Percentiles rank a stretch among this genome's conserved stretches.
phyloP scores from a whole-genome alignment of 1,139 yeast genomes.

The Geotrichum fermentans region DNA sequence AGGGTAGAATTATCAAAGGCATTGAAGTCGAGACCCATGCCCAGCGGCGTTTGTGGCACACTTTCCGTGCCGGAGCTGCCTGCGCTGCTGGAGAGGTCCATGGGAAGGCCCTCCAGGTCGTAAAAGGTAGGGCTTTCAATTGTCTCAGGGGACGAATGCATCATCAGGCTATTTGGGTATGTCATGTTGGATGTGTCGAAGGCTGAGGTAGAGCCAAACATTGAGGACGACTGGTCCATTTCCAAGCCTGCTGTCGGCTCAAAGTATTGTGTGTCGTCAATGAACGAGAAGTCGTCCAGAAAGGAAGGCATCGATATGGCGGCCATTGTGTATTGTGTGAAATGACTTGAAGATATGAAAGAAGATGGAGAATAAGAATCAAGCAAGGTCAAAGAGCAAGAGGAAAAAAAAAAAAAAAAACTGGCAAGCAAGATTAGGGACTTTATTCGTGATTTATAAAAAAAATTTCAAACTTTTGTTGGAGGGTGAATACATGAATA shows the following conservation, averaged over 20 bases:
- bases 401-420: not conserved
- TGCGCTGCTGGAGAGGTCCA: not conserved
- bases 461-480: too few relatives aligned
- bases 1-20: not conserved
- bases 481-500: too few relatives aligned
- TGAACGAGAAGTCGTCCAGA: conserved; percentile 1
- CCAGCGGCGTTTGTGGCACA: not conserved
- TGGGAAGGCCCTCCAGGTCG: not conserved
- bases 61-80: not conserved
- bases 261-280: not conserved
- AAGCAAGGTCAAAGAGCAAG: not conserved
- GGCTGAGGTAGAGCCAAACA: not conserved
- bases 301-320: not conserved
- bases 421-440: not conserved
- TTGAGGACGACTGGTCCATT: not conserved
- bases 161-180: not conserved
- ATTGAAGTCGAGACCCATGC: not conserved
- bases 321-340: not conserved
- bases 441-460: not conserved
- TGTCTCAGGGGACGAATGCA: not conserved
- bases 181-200: not conserved
- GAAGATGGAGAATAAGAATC: not conserved
- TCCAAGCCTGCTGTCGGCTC: not conserved
- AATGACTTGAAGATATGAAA: not conserved
- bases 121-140: not conserved